Evolutionary conservation across 768 basidiomycete genomes (phyloP).

Genomic region (Pisolithus sp.): DNA sequence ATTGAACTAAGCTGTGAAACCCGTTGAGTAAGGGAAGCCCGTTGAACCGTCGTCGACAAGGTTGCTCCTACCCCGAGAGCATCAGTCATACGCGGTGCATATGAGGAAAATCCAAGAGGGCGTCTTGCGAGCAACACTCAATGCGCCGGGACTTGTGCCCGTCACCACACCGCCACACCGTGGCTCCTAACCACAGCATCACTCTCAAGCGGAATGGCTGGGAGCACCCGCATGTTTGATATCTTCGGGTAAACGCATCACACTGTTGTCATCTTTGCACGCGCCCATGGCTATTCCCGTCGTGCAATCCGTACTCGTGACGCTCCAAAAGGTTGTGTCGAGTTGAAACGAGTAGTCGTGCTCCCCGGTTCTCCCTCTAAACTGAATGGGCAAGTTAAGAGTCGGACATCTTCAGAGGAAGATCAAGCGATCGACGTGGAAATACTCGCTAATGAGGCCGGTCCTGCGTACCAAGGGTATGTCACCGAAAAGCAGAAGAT

Average conservation of each 20-base stretch:
- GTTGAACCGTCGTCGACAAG: too few species aligned
- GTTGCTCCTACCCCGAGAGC: too few species aligned
- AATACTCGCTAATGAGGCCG: background rate
- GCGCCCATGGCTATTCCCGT: slow-evolving; percentile 3
- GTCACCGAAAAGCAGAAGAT: background rate
- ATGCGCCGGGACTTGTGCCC: background rate
- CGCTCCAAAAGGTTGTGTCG: background rate
- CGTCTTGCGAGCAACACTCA: background rate
- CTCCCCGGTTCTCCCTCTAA: background rate
- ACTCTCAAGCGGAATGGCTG: too few species aligned
- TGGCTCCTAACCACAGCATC: too few species aligned
- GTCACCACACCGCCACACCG: background rate
- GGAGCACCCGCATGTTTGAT: background rate
- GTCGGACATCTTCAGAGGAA: background rate
- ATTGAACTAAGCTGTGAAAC: too few species aligned
- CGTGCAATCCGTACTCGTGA: background rate
- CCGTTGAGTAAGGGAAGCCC: too few species aligned
- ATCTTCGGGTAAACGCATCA: slow-evolving; percentile 19
- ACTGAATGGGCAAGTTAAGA: too few species aligned
- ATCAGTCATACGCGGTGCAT: too few species aligned
- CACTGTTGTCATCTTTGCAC: slow-evolving; percentile 36
- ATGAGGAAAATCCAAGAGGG: too few species aligned
- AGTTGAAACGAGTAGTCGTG: background rate
- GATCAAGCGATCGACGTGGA: background rate
- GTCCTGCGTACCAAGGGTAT: background rate